A percentile compares a stretch with the other conserved stretches of the same genome.
Evolutionary conservation across 495 filamentous ascomycete species (phyloP).

Genomic region (Penicillium waksmanii): DNA sequence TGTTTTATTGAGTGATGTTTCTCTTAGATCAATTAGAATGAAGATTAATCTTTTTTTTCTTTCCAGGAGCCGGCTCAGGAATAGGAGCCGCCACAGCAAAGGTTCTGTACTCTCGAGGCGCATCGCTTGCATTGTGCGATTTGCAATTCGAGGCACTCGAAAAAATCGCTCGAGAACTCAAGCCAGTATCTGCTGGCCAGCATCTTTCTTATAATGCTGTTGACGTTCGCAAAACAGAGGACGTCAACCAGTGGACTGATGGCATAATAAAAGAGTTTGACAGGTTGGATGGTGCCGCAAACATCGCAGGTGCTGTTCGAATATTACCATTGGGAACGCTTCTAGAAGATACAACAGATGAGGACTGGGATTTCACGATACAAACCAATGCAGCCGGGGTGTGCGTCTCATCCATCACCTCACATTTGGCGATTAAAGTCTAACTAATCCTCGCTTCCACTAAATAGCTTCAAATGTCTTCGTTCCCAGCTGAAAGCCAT

Average conservation of each 20-base stretch:
- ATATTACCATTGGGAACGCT: not conserved
- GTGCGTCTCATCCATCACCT: not conserved
- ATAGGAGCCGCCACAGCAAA: not conserved
- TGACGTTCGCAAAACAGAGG: not conserved
- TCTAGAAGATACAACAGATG: not conserved
- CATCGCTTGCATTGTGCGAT: not conserved
- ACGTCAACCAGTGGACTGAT: not conserved
- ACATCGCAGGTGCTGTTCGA: conserved; percentile 1
- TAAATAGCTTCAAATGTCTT: not conserved
- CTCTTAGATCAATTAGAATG: too few species aligned
- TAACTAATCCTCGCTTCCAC: too few species aligned
- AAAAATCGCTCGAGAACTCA: not conserved
- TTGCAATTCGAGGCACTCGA: not conserved
- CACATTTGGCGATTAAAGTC: too few species aligned
- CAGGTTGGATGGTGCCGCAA: not conserved
- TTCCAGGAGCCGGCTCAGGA: not conserved
- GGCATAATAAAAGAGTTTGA: not conserved
- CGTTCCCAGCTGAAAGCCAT: not conserved
- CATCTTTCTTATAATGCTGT: not conserved
- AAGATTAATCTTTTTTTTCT: not conserved
- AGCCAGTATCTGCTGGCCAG: not conserved
- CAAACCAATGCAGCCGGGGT: conserved; percentile 1
- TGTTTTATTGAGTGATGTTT: too few species aligned
- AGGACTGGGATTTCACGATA: not conserved
- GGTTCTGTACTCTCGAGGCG: not conserved